Evolutionary conservation across 345 rosid species (phyloP), one percentile per base, ranked within the genome.

Genomic region (Camelina laxa): DNA sequence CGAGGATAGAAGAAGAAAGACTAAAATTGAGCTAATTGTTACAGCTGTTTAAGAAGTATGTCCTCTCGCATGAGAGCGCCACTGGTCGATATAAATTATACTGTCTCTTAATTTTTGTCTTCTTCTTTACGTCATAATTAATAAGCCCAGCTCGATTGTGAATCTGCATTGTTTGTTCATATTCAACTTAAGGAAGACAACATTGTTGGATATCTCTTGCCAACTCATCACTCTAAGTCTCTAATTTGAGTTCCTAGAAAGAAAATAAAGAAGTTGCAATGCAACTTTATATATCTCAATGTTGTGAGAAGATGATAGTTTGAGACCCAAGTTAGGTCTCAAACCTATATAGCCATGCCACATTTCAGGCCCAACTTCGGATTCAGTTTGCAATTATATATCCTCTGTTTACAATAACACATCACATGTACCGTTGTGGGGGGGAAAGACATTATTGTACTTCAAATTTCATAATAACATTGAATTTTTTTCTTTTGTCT

Each of bases 251-350:
- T 24, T 24, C 27, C 27, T 24, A 24, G 27, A 24, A 24, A 24
- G 4, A 24, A 3, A 24, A 24, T 33, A 31, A 31, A 8, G 36
- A 33, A 33, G 36, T 33, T 33, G 36, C 36, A 24, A 24, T 33
- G 36, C 36, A 24, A 24, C 27, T 24, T 24, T 24, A 24, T 24
- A 24, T 24, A 24, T 3, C 27, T 24, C 27, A 24, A 3, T 24
- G 27, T 24, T 24, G 36, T 33, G 36, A 33, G 7, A 33, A 33
- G 9, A 33, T 1, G 38, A 6, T 54, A 53, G 61, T 38, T 24
- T 53, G 21, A 7, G 38, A 53, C 16, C 21, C 71, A 67, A 67
- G 60, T 67, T 67, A 67, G 22, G 60, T 38, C 21, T 36, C 21
- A 67, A 31, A 31, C 35, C 7, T 31, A 7, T 5, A 3, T 2